Conservation (phyloP, 2,329 filamentous ascomycete genomes). For the Apiospora aurea region DNA sequence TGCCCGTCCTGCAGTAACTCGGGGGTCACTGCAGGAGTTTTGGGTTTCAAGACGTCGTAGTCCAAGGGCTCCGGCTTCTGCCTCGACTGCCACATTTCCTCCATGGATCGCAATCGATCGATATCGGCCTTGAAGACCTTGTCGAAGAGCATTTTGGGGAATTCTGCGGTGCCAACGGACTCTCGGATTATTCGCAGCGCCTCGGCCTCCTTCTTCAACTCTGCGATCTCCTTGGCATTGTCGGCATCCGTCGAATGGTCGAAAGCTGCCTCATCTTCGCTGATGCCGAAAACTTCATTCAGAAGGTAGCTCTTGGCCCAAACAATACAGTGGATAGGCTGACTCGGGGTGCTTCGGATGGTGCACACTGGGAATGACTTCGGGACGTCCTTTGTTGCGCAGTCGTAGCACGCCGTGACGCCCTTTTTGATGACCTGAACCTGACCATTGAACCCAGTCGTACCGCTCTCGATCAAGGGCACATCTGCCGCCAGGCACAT, state of each 20-base stretch:
- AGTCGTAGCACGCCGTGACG: conserved; percentile 95
- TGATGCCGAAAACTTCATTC: conserved; percentile 91
- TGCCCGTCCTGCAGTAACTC: conserved; percentile 72
- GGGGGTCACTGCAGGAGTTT: conserved; percentile 59
- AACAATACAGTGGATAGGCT: conserved; percentile 98
- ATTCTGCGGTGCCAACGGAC: conserved; percentile 79
- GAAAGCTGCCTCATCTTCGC: conserved; percentile 83
- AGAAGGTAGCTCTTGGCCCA: conserved; percentile 98
- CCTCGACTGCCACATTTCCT: conserved; percentile 95
- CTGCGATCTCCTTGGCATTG: conserved; percentile 87
- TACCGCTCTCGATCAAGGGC: conserved; percentile 93
- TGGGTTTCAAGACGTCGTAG: conserved; percentile 66
- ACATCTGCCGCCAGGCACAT: conserved; percentile 95
- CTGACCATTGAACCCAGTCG: conserved; percentile 96
- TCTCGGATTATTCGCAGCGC: conserved; percentile 84
- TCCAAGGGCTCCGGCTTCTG: conserved; percentile 76
- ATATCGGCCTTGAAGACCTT: conserved; percentile 93
- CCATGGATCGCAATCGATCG: conserved; percentile 80
- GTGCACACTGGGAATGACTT: conserved; percentile 97
- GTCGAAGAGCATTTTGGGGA: conserved; percentile 82
- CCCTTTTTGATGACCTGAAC: conserved; percentile 96
- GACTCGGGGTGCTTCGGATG: conserved; percentile 93
- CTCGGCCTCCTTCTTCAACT: conserved; percentile 82
- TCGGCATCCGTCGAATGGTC: conserved; percentile 83
- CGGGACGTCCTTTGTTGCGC: conserved; percentile 85